Percentiles rank a stretch among this genome's conserved stretches.
These are phyloP conservation scores for Musa itinerans DNA, from an alignment of 176 grass and related monocot genomes.

Conservation along the genomic window DNA sequence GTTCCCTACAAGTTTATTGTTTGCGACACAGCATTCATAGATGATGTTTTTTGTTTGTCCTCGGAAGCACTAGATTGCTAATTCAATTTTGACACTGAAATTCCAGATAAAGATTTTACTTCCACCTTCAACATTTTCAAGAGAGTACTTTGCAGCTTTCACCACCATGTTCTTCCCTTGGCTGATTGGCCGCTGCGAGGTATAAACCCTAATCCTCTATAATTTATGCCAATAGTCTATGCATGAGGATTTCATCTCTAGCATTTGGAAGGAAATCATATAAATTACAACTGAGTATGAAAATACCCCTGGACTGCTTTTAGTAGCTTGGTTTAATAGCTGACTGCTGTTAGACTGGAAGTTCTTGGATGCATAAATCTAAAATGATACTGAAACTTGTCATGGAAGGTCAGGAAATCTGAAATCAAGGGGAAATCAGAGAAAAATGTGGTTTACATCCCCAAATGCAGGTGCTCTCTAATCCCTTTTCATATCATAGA, in stretches of 20 bases:
- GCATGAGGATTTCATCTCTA: no score
- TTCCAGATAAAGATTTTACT: conserved; percentile 74
- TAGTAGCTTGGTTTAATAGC: no score
- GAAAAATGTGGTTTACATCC: conserved; percentile 91
- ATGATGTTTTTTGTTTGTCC: no score
- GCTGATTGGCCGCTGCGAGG: conserved; percentile 84
- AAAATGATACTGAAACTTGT: conserved; percentile 2
- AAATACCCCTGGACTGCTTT: no score
- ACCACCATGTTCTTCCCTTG: conserved; percentile 85
- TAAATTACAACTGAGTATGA: no score
- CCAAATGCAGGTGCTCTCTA: conserved; percentile 72
- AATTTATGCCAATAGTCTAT: neutral
- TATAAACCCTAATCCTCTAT: conserved; percentile 21
- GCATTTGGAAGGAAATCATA: no score
- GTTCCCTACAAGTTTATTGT: no score
- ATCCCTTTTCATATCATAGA: conserved; percentile 19
- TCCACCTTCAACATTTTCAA: conserved; percentile 68
- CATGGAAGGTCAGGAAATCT: conserved; percentile 73
- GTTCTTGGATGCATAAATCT: neutral
- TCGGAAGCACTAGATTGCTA: neutral
- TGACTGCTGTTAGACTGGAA: no score
- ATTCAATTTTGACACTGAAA: neutral
- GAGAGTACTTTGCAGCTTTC: conserved; percentile 70
- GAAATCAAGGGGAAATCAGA: conserved; percentile 69
- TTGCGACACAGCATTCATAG: no score